These are phyloP conservation scores for Aspergillus sp. DNA, from an alignment of 2,329 filamentous ascomycete species.

Conservation along the genomic window DNA sequence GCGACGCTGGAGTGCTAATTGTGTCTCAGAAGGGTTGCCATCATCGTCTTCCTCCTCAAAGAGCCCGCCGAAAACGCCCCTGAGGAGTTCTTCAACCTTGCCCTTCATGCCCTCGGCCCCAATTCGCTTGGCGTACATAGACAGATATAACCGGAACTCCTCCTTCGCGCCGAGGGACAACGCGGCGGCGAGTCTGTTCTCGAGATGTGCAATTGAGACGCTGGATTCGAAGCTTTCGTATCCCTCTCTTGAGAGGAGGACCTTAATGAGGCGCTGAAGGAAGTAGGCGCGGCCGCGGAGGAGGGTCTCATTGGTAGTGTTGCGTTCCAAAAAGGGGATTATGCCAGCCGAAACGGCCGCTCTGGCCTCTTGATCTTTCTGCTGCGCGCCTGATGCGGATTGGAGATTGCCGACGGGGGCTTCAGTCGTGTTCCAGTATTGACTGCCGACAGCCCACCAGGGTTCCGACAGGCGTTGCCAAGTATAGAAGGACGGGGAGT, in stretches of 20 bases:
- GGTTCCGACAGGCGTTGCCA: conserved; percentile 97
- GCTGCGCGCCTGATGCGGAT: conserved; percentile 63
- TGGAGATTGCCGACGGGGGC: conserved; percentile 80
- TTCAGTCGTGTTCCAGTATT: conserved; percentile 99
- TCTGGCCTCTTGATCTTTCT: conserved; percentile 49
- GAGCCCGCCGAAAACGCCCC: conserved; percentile 73
- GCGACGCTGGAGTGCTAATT: background rate
- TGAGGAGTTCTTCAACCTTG: conserved; percentile 91
- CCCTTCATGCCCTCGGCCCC: conserved; percentile 82
- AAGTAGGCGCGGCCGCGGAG: conserved; percentile 90
- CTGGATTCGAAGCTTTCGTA: conserved; percentile 89
- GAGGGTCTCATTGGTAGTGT: conserved; percentile 89
- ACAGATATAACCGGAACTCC: conserved; percentile 91
- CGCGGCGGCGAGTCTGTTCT: conserved; percentile 90
- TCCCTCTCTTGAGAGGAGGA: conserved; percentile 80
- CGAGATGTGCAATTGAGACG: conserved; percentile 89
- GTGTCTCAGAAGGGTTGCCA: conserved; percentile 31
- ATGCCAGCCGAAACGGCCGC: conserved; percentile 79
- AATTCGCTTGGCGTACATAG: conserved; percentile 96
- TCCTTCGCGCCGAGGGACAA: conserved; percentile 81
- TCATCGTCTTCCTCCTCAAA: conserved; percentile 56
- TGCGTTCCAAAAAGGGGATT: conserved; percentile 87
- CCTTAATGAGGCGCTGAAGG: conserved; percentile 87
- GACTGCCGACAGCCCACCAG: conserved; percentile 97
- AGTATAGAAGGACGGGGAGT: conserved; percentile 78